A percentile compares a stretch with the other conserved stretches of the same genome.
Evolutionary conservation across 2,329 filamentous ascomycete species (phyloP).

Genomic region (Calonectria fujianensis): DNA sequence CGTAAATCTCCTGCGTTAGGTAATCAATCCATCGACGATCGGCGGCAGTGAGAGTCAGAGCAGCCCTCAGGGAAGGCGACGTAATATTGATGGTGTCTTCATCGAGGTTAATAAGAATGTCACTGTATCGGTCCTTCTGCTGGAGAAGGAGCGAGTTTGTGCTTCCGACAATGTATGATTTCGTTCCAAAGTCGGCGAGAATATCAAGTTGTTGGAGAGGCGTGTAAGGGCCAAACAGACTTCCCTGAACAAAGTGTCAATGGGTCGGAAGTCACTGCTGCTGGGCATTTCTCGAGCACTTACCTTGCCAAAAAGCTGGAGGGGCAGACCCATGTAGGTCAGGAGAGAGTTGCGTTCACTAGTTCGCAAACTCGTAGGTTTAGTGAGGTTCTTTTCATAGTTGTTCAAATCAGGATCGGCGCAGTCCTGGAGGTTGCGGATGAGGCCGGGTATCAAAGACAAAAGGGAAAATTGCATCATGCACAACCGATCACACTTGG

Average conservation of each 20-base stretch:
- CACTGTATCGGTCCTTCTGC: conserved; percentile 96
- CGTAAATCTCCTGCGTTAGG: conserved; percentile 92
- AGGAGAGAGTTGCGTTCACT: conserved; percentile 94
- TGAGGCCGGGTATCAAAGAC: conserved; percentile 93
- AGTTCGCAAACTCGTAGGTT: conserved; percentile 89
- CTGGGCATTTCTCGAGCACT: neutral
- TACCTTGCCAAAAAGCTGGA: conserved; percentile 96
- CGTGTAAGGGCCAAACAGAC: conserved; percentile 96
- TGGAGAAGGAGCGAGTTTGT: conserved; percentile 96
- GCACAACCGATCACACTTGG: conserved; percentile 95
- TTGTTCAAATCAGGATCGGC: conserved; percentile 94
- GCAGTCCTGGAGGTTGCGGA: conserved; percentile 94
- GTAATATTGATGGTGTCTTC: conserved; percentile 90
- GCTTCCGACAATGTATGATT: conserved; percentile 97
- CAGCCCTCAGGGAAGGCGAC: conserved; percentile 84
- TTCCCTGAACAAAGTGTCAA: conserved; percentile 75
- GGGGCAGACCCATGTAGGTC: conserved; percentile 93
- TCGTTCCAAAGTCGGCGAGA: conserved; percentile 93
- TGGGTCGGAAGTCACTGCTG: neutral
- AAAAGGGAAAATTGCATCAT: conserved; percentile 99
- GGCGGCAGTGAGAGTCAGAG: conserved; percentile 86
- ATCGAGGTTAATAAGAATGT: conserved; percentile 96
- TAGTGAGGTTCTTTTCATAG: conserved; percentile 84
- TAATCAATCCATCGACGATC: conserved; percentile 98
- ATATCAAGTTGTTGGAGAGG: conserved; percentile 96